Base-by-base conservation (phyloP, 2,329 filamentous ascomycete genomes). In the Lasiodiplodia gonubiensis region DNA sequence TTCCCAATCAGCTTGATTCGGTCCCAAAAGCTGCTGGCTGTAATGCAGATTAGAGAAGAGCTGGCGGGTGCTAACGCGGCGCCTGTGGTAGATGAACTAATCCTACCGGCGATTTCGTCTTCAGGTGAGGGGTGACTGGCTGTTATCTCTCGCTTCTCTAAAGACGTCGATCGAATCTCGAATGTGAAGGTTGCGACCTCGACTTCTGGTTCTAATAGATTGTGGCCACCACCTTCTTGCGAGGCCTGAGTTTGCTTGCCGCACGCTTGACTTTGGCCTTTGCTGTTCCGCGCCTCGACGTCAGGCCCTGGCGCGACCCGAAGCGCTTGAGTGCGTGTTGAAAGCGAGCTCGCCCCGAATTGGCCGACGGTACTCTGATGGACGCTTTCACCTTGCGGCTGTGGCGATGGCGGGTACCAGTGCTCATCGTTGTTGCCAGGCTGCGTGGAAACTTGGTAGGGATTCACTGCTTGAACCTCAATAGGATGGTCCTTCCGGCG, bases 211-310 rank as follows among this genome's bases (percentile, higher is more conserved):
- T 35, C 57, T 48, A 48, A 21, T 49, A 18, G 16, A 33, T 11
- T 11, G 7, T 18, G n/a, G 42, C 23, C 5, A n/a, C 21, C 12
- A 37, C 52, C n/a, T 37, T 61, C 18, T 37, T 39, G 5, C 46
- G 53, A 18, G 54, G 54, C 48, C 25, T 67, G 23, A 67, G 23
- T 11, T 37, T 61, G 8, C 23, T 21, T 23, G 12, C 12, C 16
- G 49, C 39, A n/a, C 10, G 25, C n/a, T 23, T 53, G 46, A 55
- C 8, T 18, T 52, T 63, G 35, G 66, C 33, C 33, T 63, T 67
- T 16, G 30, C 30, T 16, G 57, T 25, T 63, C 57, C 37, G 11
- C n/a, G 48, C 25, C 23, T 63, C 18, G 66, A 67, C 30, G 55
- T 18, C 1, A 67, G 66, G 21, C 66, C 57, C 27, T 55, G 66